Evolutionary conservation across 164 flowering plant genomes (phyloP), one percentile per base, ranked within the genome.

Genomic region (Aristolochia contorta): DNA sequence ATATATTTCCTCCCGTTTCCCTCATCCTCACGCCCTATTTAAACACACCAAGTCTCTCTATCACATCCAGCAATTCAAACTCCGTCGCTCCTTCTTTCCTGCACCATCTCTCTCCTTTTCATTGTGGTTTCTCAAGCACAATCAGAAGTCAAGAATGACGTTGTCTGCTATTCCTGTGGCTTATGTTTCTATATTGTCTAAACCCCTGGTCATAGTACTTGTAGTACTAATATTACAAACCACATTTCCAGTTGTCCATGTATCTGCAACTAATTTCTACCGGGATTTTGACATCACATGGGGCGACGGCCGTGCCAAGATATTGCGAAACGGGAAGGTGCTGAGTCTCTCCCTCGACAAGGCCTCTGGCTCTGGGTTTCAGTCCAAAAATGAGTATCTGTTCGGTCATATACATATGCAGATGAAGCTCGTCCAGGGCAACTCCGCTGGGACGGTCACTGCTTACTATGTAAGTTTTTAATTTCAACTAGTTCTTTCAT

Each of bases 361-460:
- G 37, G 33, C 54, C 27, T 75, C 75, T 41, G 79, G 77, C 16
- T 71, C 77, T 3, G 78, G 81, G 2, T 70, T 75, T 53, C 63
- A 65, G 56, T 78, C 81, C 27, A 78, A 78, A 13, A 56, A 59
- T 1, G 67, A 65, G 57, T 75, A 58, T 53, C 61, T 72, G 8
- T 72, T 72, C 18, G 77, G 71, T 12, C 65, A 70, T 55, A 53
- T 78, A 6, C 73, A 75, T 41, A 60, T 77, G 73, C 76, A 70
- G 55, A 62, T 78, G 33, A 75, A 72, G 60, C 71, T 78, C 8
- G 72, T 75, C 1, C 68, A 75, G 16, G 79, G 81, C 20, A 72
- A 78, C 66, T 75, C 81, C 1, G 77, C 78, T 27, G 79, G 81
- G 58, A 75, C 79, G 0, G 77, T 77, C 49, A 72, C 68, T 3